Conservation (phyloP, 2,329 filamentous ascomycete genomes). For the Cylindrodendrum hubeiense region DNA sequence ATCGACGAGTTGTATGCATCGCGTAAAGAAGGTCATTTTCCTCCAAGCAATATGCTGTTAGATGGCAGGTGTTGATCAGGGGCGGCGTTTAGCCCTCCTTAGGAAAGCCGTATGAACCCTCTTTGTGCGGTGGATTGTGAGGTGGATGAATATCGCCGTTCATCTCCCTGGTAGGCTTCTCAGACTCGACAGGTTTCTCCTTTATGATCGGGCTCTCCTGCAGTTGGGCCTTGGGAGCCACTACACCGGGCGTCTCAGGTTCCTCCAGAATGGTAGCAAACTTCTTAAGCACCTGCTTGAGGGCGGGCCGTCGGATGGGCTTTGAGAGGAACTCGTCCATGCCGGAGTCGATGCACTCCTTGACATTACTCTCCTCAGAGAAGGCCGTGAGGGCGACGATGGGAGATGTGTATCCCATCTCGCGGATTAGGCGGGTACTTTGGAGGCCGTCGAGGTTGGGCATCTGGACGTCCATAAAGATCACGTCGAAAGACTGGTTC, state of each 20-base stretch:
- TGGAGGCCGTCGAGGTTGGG: conserved; percentile 92
- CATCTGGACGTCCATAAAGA: conserved; percentile 98
- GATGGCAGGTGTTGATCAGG: not conserved
- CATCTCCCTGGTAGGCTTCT: conserved; percentile 30
- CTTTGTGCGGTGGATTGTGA: not conserved
- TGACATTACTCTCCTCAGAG: conserved; percentile 88
- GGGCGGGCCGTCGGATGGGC: conserved; percentile 82
- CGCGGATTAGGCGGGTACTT: conserved; percentile 84
- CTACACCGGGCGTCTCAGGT: conserved; percentile 38
- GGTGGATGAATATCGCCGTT: conserved; percentile 31
- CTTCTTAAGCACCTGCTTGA: conserved; percentile 88
- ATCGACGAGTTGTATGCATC: not conserved
- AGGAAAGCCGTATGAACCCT: conserved; percentile 15
- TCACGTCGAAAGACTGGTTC: conserved; percentile 81
- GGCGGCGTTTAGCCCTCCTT: conserved; percentile 33
- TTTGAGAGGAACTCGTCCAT: conserved; percentile 91
- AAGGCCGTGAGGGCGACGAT: conserved; percentile 94
- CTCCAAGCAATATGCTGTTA: not conserved
- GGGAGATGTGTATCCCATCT: conserved; percentile 87
- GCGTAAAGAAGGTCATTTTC: not conserved
- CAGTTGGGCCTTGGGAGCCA: not conserved
- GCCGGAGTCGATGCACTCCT: conserved; percentile 87
- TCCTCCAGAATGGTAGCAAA: conserved; percentile 87
- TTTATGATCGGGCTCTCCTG: not conserved
- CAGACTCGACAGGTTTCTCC: conserved; percentile 33